phyloP scores from a whole-genome alignment of 1,284 basidiomycete genomes.

The Ustilago esculenta region DNA sequence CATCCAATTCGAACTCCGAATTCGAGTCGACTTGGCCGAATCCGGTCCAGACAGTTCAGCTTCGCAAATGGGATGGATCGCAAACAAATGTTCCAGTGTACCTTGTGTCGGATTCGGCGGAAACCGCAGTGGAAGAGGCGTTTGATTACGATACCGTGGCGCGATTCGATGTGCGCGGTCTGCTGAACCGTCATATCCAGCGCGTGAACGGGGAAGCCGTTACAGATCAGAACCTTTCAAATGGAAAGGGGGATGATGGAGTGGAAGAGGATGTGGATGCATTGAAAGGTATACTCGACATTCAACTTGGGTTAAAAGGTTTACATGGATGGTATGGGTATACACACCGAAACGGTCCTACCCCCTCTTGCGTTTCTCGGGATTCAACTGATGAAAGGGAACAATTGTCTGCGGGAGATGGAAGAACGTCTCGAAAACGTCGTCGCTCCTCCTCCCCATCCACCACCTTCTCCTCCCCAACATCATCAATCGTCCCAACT shows the following conservation, averaged over 20 bases:
- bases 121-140: conserved; percentile 4
- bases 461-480: conserved; percentile 1
- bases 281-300: conserved; percentile 10
- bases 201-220: no score
- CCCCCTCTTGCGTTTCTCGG: no score
- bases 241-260: neutral
- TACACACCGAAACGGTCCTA: no score
- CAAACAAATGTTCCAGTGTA: conserved; percentile 4
- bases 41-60: conserved; percentile 5
- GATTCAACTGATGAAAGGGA: neutral
- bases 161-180: neutral
- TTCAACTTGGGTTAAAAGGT: conserved; percentile 12
- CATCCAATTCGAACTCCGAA: neutral
- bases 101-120: conserved; percentile 6
- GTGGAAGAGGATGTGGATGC: conserved; percentile 2
- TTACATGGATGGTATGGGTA: conserved; percentile 31
- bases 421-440: neutral
- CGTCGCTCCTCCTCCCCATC: neutral
- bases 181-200: neutral
- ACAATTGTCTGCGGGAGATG: neutral
- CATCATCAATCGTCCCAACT: neutral
- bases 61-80: conserved; percentile 36
- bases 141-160: conserved; percentile 19
- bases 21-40: no score
- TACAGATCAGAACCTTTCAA: no score